Evolutionary conservation across 2,329 filamentous ascomycete species (phyloP).

Genomic region (Ceratocystis lukuohia): DNA sequence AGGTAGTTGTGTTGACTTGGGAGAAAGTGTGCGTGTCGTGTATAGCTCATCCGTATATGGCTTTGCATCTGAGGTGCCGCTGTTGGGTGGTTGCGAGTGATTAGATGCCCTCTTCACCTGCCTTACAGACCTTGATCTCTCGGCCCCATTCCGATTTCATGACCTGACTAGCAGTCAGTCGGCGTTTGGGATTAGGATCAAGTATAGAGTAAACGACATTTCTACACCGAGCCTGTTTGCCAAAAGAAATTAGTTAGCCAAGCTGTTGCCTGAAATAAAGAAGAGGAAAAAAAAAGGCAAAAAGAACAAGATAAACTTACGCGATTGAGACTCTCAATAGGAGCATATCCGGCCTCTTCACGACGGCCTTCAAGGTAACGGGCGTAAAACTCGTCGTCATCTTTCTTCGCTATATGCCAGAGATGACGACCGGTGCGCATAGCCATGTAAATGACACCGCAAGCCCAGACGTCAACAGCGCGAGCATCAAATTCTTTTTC

Average conservation of each 20-base stretch:
- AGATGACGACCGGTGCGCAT: conserved; percentile 94
- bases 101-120: conserved; percentile 86
- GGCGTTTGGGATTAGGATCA: conserved; percentile 81
- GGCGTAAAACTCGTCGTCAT: conserved; percentile 94
- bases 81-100: conserved; percentile 7
- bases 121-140: conserved; percentile 93
- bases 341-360: conserved; percentile 89
- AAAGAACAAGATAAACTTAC: conserved; percentile 44
- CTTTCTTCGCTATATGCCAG: conserved; percentile 93
- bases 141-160: conserved; percentile 98
- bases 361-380: conserved; percentile 85
- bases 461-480: conserved; percentile 97
- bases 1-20: background rate
- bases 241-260: conserved; percentile 15
- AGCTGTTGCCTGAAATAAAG: background rate
- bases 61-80: background rate
- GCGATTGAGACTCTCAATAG: conserved; percentile 87
- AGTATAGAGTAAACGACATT: conserved; percentile 99
- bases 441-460: conserved; percentile 98
- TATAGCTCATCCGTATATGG: conserved; percentile 1
- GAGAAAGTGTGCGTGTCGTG: conserved; percentile 5
- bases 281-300: background rate
- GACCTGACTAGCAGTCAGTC: conserved; percentile 90
- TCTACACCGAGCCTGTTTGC: conserved; percentile 69
- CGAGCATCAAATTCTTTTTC: conserved; percentile 94